Percentiles rank a stretch among this genome's conserved stretches.
phyloP scores from a whole-genome alignment of 805 yeast species.

The Wickerhamomyces canadensis region DNA sequence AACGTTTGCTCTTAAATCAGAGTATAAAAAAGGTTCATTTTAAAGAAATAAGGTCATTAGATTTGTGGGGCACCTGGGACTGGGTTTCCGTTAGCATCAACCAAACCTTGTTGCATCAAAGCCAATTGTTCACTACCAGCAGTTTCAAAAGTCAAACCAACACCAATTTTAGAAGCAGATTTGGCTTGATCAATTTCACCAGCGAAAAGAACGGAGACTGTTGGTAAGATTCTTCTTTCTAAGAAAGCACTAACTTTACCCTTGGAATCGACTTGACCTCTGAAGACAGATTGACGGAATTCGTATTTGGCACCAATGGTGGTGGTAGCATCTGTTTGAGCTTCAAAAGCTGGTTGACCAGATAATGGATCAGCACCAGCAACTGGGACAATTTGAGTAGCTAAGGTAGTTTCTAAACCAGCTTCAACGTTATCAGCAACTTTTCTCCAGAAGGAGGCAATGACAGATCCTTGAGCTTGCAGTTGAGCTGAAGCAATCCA shows the following conservation, averaged over 20 bases:
- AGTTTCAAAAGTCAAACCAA: slow-evolving; percentile 93
- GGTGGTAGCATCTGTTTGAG: slow-evolving; percentile 85
- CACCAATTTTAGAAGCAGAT: slow-evolving; percentile 76
- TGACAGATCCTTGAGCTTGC: slow-evolving; percentile 86
- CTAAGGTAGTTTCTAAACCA: slow-evolving; percentile 81
- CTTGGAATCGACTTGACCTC: slow-evolving; percentile 87
- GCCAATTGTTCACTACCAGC: slow-evolving; percentile 91
- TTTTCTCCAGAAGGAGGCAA: slow-evolving; percentile 91
- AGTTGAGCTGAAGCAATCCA: slow-evolving; percentile 95
- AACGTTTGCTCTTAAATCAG: too few species aligned
- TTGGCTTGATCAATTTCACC: slow-evolving; percentile 91
- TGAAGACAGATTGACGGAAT: slow-evolving; percentile 91
- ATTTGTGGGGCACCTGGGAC: slow-evolving; percentile 71
- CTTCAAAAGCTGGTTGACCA: slow-evolving; percentile 75
- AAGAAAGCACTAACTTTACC: slow-evolving; percentile 90
- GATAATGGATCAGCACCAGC: slow-evolving; percentile 66
- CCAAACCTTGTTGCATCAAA: slow-evolving; percentile 84
- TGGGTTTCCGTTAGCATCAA: slow-evolving; percentile 82
- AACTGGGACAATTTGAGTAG: slow-evolving; percentile 70
- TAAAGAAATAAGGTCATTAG: slow-evolving; percentile 13
- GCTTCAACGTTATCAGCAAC: slow-evolving; percentile 92
- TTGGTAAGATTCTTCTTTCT: slow-evolving; percentile 91
- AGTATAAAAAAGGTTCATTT: background rate
- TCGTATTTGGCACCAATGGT: slow-evolving; percentile 96
- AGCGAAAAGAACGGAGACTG: slow-evolving; percentile 78